Evolutionary conservation across 2,329 filamentous ascomycete genomes (phyloP).

Genomic region (Paraphoma chrysanthemicola): DNA sequence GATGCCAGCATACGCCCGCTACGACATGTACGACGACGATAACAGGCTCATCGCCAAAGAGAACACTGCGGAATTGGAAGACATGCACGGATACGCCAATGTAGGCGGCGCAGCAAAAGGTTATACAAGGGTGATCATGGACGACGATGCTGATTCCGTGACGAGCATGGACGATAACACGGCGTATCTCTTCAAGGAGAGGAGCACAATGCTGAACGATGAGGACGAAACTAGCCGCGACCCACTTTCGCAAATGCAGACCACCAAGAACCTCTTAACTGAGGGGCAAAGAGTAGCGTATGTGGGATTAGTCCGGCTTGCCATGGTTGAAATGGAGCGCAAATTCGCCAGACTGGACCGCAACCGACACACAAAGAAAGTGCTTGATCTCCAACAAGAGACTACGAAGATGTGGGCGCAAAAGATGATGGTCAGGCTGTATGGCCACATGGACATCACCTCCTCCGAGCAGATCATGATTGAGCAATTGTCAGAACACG

Average conservation of each 20-base stretch:
- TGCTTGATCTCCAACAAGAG: conserved; percentile 73
- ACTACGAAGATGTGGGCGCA: conserved; percentile 94
- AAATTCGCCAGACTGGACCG: conserved; percentile 69
- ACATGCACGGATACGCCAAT: conserved; percentile 73
- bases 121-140: conserved; percentile 92
- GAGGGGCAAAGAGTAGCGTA: conserved; percentile 97
- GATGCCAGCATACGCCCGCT: conserved; percentile 92
- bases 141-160: conserved; percentile 91
- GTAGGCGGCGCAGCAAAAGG: conserved; percentile 91
- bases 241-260: conserved; percentile 87
- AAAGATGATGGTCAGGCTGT: conserved; percentile 96
- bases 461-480: conserved; percentile 96
- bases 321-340: conserved; percentile 78
- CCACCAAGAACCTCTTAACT: conserved; percentile 92
- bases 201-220: conserved; percentile 64
- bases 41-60: conserved; percentile 86
- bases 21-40: conserved; percentile 95
- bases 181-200: conserved; percentile 88
- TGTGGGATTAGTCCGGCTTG: conserved; percentile 84
- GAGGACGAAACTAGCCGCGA: conserved; percentile 83
- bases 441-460: conserved; percentile 96
- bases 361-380: conserved; percentile 74
- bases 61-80: conserved; percentile 72
- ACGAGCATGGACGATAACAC: conserved; percentile 99
- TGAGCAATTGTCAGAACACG: conserved; percentile 92